These are phyloP conservation scores for Lotmaria passim DNA, from an alignment of 208 protist species.

Conservation along the genomic window DNA sequence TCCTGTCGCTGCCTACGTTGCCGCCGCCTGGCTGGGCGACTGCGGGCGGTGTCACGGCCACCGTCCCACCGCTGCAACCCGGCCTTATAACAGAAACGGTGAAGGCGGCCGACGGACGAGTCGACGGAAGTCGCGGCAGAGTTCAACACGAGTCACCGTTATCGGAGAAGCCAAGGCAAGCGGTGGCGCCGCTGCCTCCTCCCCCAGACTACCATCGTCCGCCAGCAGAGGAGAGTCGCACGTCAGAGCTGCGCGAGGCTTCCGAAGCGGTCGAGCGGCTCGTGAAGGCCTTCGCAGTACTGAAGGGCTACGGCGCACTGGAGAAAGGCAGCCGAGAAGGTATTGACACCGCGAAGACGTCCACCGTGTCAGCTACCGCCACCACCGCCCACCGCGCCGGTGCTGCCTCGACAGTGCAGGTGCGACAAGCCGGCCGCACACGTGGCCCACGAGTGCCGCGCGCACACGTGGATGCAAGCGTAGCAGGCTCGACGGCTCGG, in stretches of 20 bases:
- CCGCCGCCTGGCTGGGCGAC: conserved; percentile 31
- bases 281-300: conserved; percentile 75
- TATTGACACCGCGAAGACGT: too few species aligned
- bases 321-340: conserved; percentile 7
- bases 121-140: too few species aligned
- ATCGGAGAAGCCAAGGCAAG: not conserved
- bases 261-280: conserved; percentile 86
- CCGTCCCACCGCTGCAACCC: not conserved
- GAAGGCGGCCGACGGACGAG: not conserved
- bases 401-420: conserved; percentile 2
- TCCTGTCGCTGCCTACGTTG: conserved; percentile 20
- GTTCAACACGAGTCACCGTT: not conserved
- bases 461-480: not conserved
- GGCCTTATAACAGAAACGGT: not conserved
- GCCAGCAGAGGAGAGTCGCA: conserved; percentile 36
- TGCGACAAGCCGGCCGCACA: not conserved
- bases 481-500: not conserved
- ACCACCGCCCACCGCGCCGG: conserved; percentile 15
- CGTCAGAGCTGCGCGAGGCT: conserved; percentile 76
- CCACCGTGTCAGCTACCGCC: not conserved
- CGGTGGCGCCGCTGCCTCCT: conserved; percentile 45
- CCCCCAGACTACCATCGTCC: conserved; percentile 18
- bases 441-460: conserved; percentile 11
- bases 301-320: conserved; percentile 56
- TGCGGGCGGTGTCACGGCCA: not conserved